Evolutionary conservation across 257 asterid species (phyloP), one percentile per base, ranked within the genome.

Genomic region (Fraxinus excelsior): DNA sequence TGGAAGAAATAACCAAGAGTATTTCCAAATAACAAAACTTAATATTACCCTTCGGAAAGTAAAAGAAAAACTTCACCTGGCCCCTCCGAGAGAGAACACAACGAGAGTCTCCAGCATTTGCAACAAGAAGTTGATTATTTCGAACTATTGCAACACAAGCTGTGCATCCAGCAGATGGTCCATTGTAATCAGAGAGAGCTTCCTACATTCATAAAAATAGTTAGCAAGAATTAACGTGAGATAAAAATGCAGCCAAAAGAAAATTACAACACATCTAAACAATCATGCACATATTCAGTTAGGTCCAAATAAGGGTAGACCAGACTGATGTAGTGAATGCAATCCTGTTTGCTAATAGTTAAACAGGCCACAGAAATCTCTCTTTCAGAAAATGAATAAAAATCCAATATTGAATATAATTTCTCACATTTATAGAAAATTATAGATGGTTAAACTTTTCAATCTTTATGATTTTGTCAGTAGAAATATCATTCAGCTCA

Each of bases 21-120:
- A 21, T 53, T 62, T 23, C 74, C 7, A 71, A 67, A 73, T 23
- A 29, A 72, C 9, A 40, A 65, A 58, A 67, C 19, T 19, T 32
- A 18, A 66, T 34, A 44, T 46, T 18, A 70, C 73, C 67, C 13
- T 56, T 67, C 6, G 35, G 38, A 44, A 68, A 29, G 40, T 26
- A 18, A 73, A 66, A 56, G 18, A 42, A 74, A 78, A 80, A 72
- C 40, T 71, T 82, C 77, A 92, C 98, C 97, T 88, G 84, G 65
- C 97, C 97, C 67, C 90, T 88, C 74, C 92, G 91, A 49, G 96
- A 91, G 79, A 93, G 75, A 69, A 94, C 94, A 14, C 98, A 94
- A 29, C 98, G 96, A 67, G 98, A 92, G 87, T 94, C 98, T 67
- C 98, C 97, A 60, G 96, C 98, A 89, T 94, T 94, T 84, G 97